These are phyloP conservation scores for Talaromyces sp. DNA, from an alignment of 2,329 filamentous ascomycete genomes.

Conservation along the genomic window DNA sequence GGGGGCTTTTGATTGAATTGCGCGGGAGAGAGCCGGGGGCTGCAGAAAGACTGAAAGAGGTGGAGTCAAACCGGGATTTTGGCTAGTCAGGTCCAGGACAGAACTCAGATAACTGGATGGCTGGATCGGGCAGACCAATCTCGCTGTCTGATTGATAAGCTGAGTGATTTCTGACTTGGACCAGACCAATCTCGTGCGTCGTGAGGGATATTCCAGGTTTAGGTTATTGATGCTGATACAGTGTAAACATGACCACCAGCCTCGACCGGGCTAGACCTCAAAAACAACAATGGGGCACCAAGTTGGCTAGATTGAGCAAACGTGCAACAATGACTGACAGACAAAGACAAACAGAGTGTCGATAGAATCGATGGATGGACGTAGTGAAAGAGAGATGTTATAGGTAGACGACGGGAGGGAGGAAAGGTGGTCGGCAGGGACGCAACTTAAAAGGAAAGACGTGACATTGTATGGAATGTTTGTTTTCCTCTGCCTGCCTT, in stretches of 20 bases:
- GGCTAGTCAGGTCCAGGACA: conserved; percentile 7
- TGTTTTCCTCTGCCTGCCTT: neutral
- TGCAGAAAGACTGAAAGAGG: conserved; percentile 6
- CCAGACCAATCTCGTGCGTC: neutral
- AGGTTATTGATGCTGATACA: neutral
- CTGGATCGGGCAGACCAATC: neutral
- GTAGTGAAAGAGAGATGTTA: neutral
- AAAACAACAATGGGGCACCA: neutral
- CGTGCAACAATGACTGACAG: neutral
- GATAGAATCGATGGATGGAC: neutral
- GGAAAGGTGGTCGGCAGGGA: neutral
- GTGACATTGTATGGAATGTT: conserved; percentile 2
- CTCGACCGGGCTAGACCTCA: neutral
- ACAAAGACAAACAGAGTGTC: neutral
- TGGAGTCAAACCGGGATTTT: conserved; percentile 9
- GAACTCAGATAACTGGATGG: conserved; percentile 2
- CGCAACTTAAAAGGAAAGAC: neutral
- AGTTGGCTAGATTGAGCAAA: neutral
- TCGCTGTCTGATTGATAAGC: neutral
- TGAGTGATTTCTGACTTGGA: neutral
- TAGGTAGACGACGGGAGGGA: neutral
- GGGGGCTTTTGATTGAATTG: conserved; percentile 9
- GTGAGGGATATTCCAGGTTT: neutral
- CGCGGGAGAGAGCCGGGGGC: neutral
- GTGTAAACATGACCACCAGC: neutral